phyloP scores from a whole-genome alignment of 352 stramenopile species.

The Phytopythium oedochilum region DNA sequence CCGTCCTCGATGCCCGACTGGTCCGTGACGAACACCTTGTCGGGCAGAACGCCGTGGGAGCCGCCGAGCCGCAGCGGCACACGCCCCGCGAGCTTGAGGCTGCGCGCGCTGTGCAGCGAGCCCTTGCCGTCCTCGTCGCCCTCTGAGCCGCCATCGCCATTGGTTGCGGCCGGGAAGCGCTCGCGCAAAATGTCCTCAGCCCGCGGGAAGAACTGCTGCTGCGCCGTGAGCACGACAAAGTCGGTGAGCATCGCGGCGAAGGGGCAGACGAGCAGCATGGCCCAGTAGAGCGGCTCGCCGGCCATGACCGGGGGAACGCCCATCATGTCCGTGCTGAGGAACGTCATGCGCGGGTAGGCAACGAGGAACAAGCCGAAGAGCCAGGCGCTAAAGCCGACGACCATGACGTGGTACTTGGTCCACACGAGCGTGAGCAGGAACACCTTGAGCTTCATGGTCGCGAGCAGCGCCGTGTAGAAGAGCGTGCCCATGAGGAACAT shows the following conservation, averaged over 20 bases:
- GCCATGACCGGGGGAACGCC: conserved; percentile 44
- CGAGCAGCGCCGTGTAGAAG: conserved; percentile 61
- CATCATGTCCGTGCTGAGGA: conserved; percentile 65
- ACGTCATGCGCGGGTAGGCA: conserved; percentile 60
- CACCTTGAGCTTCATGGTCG: conserved; percentile 73
- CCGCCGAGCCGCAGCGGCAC: conserved; percentile 1
- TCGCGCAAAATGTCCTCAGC: conserved; percentile 66
- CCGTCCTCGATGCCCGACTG: background rate
- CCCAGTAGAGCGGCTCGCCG: conserved; percentile 42
- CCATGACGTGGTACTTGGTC: conserved; percentile 51
- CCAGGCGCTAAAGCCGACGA: conserved; percentile 47
- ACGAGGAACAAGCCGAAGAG: conserved; percentile 68
- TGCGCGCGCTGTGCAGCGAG: conserved; percentile 1
- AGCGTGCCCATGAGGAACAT: conserved; percentile 53
- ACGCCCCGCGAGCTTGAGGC: conserved; percentile 1
- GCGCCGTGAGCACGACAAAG: conserved; percentile 23
- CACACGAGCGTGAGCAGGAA: conserved; percentile 53
- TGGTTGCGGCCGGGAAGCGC: conserved; percentile 12
- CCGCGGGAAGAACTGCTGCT: conserved; percentile 49
- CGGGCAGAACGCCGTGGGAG: conserved; percentile 6
- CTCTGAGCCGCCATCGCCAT: conserved; percentile 15
- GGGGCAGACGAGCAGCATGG: conserved; percentile 45
- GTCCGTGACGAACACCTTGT: conserved; percentile 22
- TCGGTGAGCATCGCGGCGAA: conserved; percentile 39
- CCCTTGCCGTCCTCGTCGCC: conserved; percentile 10